Conservation (phyloP, 345 rosid genomes). For the Acer negundo region DNA sequence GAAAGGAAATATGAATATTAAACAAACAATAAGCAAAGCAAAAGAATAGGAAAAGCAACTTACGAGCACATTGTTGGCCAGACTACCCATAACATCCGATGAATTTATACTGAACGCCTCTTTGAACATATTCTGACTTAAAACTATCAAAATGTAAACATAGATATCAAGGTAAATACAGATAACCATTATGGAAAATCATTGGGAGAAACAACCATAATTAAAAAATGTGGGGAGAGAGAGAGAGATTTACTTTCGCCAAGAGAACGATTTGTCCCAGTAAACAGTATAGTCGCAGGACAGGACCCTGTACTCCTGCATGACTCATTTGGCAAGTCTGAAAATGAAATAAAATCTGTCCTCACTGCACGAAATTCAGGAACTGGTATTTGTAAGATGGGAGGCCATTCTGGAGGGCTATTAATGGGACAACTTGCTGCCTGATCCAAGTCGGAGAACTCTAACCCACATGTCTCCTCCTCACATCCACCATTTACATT, state of each 20-base stretch:
- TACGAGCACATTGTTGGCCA: constrained; percentile 59
- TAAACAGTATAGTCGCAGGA: constrained; percentile 64
- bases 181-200: background rate
- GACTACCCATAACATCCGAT: constrained; percentile 36
- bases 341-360: constrained; percentile 31
- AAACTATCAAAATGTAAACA: constrained; percentile 39
- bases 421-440: constrained; percentile 53
- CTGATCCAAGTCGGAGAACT: constrained; percentile 55
- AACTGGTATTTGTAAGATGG: constrained; percentile 68
- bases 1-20: constrained; percentile 12
- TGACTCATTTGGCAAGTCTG: constrained; percentile 58
- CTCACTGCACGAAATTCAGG: constrained; percentile 65
- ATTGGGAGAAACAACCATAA: constrained; percentile 8
- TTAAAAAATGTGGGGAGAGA: background rate
- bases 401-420: constrained; percentile 75
- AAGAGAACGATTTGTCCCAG: constrained; percentile 67
- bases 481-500: constrained; percentile 49
- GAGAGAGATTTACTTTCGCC: constrained; percentile 58
- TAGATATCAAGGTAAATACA: background rate
- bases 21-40: background rate
- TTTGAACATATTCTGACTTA: constrained; percentile 53
- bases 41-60: constrained; percentile 28
- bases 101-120: constrained; percentile 37
- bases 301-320: constrained; percentile 74
- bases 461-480: constrained; percentile 57